Conservation (phyloP, 192 early-diverging fungal species). For the Mortierella antarctica region DNA sequence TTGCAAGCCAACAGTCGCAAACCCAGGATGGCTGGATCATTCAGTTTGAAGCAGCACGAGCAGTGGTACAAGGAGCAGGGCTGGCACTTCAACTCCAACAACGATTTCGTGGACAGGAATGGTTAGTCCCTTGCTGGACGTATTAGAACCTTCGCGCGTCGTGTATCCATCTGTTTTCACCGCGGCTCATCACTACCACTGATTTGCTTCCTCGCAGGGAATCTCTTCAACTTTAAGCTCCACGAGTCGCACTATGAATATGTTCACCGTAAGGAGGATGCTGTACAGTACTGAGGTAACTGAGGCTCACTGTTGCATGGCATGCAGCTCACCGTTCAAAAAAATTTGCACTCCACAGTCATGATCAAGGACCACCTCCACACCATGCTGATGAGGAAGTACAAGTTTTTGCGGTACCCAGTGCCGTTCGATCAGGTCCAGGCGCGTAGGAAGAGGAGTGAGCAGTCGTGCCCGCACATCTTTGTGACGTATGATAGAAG, state of each 20-base stretch:
- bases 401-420: background rate
- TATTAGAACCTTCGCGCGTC: background rate
- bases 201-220: conserved; percentile 1
- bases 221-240: conserved; percentile 27
- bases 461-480: conserved; percentile 10
- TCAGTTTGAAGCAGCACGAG: background rate
- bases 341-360: background rate
- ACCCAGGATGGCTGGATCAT: background rate
- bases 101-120: conserved; percentile 45
- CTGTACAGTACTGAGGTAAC: too few species aligned
- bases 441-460: background rate
- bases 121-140: conserved; percentile 4
- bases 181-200: too few species aligned
- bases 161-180: too few species aligned
- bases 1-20: background rate
- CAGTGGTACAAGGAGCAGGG: conserved; percentile 21
- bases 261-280: conserved; percentile 22
- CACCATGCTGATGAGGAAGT: background rate
- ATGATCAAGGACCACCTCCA: conserved; percentile 13
- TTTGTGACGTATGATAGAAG: conserved; percentile 20
- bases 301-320: background rate
- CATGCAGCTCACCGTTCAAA: too few species aligned
- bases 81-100: conserved; percentile 40
- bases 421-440: background rate
- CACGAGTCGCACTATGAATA: conserved; percentile 34